phyloP scores from a whole-genome alignment of 495 filamentous ascomycete species.

The Penicillium odoratum region DNA sequence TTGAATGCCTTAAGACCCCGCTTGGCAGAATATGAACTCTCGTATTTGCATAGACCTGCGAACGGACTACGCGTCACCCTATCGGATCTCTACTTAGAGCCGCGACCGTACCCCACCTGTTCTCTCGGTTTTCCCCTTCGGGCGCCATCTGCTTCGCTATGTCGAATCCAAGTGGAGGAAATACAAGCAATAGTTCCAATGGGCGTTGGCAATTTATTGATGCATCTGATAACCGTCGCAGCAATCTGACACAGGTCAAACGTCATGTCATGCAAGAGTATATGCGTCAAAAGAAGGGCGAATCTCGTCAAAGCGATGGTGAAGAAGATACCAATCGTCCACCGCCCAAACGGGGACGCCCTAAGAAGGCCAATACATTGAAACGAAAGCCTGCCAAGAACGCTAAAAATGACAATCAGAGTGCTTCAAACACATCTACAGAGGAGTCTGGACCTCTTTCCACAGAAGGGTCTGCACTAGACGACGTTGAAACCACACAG shows the following conservation, averaged over 20 bases:
- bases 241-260: conserved; percentile 45
- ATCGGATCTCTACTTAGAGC: not conserved
- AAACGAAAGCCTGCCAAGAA: conserved; percentile 12
- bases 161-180: not conserved
- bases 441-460: not conserved
- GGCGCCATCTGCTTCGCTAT: not conserved
- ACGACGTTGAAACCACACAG: not conserved
- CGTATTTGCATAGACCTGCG: not conserved
- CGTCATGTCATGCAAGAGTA: conserved; percentile 51
- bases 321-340: conserved; percentile 16
- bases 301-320: conserved; percentile 23
- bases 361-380: conserved; percentile 17
- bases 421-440: not conserved
- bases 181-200: not conserved
- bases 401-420: not conserved
- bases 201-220: conserved; percentile 48
- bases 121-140: not conserved
- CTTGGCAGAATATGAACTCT: not conserved
- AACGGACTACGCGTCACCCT: not conserved
- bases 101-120: not conserved
- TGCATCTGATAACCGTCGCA: conserved; percentile 37
- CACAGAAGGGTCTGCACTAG: not conserved
- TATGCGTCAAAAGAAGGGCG: conserved; percentile 43
- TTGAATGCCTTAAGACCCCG: not conserved
- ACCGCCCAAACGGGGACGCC: conserved; percentile 21